A percentile compares a stretch with the other conserved stretches of the same genome.
These are phyloP conservation scores for Nicotiana obtusifolia DNA, from an alignment of 257 asterid species.

Conservation along the genomic window DNA sequence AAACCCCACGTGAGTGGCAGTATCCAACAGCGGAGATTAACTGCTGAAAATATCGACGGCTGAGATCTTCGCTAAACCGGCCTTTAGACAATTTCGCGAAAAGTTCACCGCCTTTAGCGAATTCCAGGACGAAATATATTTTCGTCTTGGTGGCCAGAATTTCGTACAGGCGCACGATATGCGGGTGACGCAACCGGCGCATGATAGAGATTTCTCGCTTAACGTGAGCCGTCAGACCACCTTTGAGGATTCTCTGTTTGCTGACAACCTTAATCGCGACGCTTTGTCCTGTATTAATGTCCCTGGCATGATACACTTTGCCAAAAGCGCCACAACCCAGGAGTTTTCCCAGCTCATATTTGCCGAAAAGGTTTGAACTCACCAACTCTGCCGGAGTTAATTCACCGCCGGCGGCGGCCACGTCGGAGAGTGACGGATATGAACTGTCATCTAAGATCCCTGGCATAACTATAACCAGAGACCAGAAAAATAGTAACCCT, in stretches of 20 bases:
- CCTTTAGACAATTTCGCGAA: constrained; percentile 58
- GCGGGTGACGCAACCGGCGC: constrained; percentile 72
- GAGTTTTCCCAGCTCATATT: constrained; percentile 63
- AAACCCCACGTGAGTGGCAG: constrained; percentile 81
- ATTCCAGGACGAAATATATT: constrained; percentile 69
- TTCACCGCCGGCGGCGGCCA: not conserved
- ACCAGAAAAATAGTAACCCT: not conserved
- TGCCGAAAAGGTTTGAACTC: constrained; percentile 28
- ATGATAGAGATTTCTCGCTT: constrained; percentile 63
- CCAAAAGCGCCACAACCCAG: constrained; percentile 78
- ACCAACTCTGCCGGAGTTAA: not conserved
- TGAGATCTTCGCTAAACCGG: constrained; percentile 62
- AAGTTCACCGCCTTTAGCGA: constrained; percentile 73
- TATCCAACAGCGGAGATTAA: constrained; percentile 60
- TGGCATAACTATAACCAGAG: not conserved
- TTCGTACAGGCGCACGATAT: constrained; percentile 62
- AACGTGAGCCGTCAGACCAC: constrained; percentile 40
- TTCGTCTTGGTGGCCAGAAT: constrained; percentile 66
- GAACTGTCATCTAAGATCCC: not conserved
- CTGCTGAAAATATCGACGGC: constrained; percentile 79
- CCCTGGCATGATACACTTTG: constrained; percentile 71
- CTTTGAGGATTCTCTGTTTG: constrained; percentile 46
- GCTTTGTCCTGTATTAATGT: constrained; percentile 38
- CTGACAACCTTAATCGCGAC: constrained; percentile 61
- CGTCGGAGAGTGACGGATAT: not conserved